A percentile compares a stretch with the other conserved stretches of the same genome.
Evolutionary conservation across 768 basidiomycete species (phyloP).

Genomic region (Pholiota microspora): DNA sequence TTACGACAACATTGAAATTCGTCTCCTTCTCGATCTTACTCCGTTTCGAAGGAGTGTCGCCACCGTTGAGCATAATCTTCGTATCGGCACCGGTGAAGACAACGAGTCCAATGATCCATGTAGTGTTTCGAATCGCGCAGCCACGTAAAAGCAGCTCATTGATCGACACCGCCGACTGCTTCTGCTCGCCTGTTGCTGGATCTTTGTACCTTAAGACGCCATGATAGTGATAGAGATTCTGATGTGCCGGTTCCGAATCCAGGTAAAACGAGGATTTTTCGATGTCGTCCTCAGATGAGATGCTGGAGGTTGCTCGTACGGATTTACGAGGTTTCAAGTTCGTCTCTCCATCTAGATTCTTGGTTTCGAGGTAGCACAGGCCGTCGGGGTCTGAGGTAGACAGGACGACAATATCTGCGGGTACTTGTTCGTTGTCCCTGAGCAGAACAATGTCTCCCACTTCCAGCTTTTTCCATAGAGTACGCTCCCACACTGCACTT

Average conservation of each 20-base stretch:
- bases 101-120: constrained; percentile 93
- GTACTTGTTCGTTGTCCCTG: constrained; percentile 93
- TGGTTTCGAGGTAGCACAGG: constrained; percentile 94
- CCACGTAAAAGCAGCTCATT: constrained; percentile 93
- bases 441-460: constrained; percentile 95
- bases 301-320: constrained; percentile 69
- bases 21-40: constrained; percentile 98
- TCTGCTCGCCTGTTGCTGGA: constrained; percentile 44
- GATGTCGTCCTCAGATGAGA: constrained; percentile 85
- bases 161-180: constrained; percentile 75
- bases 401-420: constrained; percentile 92
- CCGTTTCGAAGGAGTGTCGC: constrained; percentile 93
- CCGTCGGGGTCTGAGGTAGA: constrained; percentile 91
- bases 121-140: constrained; percentile 84
- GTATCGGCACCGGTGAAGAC: constrained; percentile 92
- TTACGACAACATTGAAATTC: constrained; percentile 96
- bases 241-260: constrained; percentile 91
- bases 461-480: constrained; percentile 98
- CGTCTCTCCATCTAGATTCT: constrained; percentile 97
- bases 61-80: constrained; percentile 90
- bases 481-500: constrained; percentile 87
- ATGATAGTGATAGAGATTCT: constrained; percentile 90
- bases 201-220: constrained; percentile 80
- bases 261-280: constrained; percentile 85
- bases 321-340: constrained; percentile 88